Base-by-base conservation (phyloP, 805 yeast species). In the Saturnispora kantuleensis region DNA sequence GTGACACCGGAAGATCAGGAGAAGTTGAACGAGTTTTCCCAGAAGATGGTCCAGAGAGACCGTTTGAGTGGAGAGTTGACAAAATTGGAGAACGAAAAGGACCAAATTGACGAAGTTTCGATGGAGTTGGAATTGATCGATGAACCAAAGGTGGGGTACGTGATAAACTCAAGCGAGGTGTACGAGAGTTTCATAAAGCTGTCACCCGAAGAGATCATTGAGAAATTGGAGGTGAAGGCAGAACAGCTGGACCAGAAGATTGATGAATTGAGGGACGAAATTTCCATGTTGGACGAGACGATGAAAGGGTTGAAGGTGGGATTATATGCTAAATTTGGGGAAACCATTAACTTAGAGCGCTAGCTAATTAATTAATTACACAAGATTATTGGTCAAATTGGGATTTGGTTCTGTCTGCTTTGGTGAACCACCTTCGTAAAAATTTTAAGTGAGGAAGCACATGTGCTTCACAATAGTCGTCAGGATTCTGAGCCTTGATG, bases 261-360 rank as follows among this genome's bases (percentile, higher is more conserved):
- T 17, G 68, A 62, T 1, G 57, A 56, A 1, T 53, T 75, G 21
- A 78, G 77, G 33, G 55, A 58, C 3, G 59, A 71, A 47, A 67
- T 84, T 31, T 76, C 69, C 2, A 68, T 59, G 1, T 66, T 81
- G 31, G 80, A 79, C 48, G 71, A 69, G 3, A 66, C 74, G 47
- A 68, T 90, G 62, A 61, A 63, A 9, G 72, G 62, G 28, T 71
- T 90, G 55, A 90, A 90, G 65, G 73, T 75, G 31, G 71, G 69
- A n/a, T 68, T 90, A 45, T 93, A 90, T 57, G 86, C 85, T 13
- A 87, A 84, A 61, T 93, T 90, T 58, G 98, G 97, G 21, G 76
- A 76, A 54, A 79, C 86, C 47, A 93, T 90, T 58, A 89, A 89
- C 59, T 67, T 90, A 39, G 98, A 90, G 59, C 68, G 79, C 44